phyloP scores from a whole-genome alignment of 768 basidiomycete species.

The Leucosporidium scottii region DNA sequence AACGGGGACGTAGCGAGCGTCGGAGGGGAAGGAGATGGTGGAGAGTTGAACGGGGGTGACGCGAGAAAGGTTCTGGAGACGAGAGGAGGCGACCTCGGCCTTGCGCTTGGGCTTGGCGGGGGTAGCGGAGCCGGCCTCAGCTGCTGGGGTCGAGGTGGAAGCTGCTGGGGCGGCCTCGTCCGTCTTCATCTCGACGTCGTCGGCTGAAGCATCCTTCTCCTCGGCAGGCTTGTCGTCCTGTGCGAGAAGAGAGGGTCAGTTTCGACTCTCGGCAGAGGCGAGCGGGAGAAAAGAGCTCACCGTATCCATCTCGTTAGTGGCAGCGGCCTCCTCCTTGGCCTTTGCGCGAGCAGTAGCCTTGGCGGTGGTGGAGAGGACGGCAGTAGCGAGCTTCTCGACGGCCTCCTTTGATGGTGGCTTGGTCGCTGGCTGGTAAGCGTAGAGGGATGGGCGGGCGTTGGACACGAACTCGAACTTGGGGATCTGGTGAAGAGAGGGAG shows the following conservation, averaged over 20 bases:
- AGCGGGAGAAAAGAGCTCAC: conserved; percentile 47
- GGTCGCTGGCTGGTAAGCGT: conserved; percentile 79
- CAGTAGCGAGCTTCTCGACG: conserved; percentile 82
- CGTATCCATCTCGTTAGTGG: conserved; percentile 68
- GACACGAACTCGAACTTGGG: conserved; percentile 88
- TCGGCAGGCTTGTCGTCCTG: conserved; percentile 55
- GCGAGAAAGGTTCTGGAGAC: conserved; percentile 76
- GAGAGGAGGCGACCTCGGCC: conserved; percentile 67
- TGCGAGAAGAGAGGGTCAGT: not conserved
- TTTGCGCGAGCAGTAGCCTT: conserved; percentile 94
- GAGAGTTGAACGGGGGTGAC: conserved; percentile 82
- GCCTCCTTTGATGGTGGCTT: conserved; percentile 90
- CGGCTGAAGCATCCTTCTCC: conserved; percentile 50
- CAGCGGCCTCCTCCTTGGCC: conserved; percentile 54
- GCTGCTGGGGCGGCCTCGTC: conserved; percentile 45
- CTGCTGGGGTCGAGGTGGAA: not conserved
- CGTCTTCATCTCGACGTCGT: conserved; percentile 73
- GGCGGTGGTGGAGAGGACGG: conserved; percentile 92
- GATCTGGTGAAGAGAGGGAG: conserved; percentile 49
- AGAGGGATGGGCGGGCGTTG: conserved; percentile 80
- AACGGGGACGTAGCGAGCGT: conserved; percentile 76
- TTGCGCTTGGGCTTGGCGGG: conserved; percentile 40
- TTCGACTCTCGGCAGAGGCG: not conserved
- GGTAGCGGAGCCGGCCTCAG: conserved; percentile 1
- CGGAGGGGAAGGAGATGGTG: conserved; percentile 69